phyloP scores from a whole-genome alignment of 192 early-diverging fungal species.

The Coemansia sp. region DNA sequence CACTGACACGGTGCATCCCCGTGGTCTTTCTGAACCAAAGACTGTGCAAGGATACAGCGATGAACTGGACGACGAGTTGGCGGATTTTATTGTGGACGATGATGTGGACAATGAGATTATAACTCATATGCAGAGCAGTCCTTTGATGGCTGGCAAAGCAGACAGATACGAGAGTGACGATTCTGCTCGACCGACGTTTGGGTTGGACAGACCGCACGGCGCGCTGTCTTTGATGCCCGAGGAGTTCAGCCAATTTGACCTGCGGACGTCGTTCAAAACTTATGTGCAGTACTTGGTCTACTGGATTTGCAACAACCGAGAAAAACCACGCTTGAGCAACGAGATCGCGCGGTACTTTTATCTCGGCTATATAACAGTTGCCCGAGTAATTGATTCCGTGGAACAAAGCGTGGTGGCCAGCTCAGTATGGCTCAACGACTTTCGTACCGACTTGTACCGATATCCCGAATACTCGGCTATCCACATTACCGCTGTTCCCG shows the following conservation, averaged over 20 bases:
- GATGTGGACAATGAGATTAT: slow-evolving; percentile 13
- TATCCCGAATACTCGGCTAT: slow-evolving; percentile 20
- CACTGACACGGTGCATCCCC: neutral
- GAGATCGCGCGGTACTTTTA: slow-evolving; percentile 40
- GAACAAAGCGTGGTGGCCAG: slow-evolving; percentile 50
- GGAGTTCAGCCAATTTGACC: slow-evolving; percentile 41
- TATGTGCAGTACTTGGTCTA: slow-evolving; percentile 51
- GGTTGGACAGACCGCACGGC: slow-evolving; percentile 4
- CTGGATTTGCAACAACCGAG: slow-evolving; percentile 43
- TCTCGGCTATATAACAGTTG: slow-evolving; percentile 39
- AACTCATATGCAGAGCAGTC: neutral
- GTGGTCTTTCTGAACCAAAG: neutral
- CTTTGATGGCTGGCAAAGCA: neutral
- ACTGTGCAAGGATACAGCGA: slow-evolving; percentile 24
- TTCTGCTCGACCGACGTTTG: slow-evolving; percentile 10
- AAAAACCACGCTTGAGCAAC: slow-evolving; percentile 15
- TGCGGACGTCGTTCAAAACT: slow-evolving; percentile 44
- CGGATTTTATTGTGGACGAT: slow-evolving; percentile 50
- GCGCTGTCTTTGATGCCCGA: slow-evolving; percentile 32
- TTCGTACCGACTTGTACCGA: slow-evolving; percentile 24
- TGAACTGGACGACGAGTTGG: slow-evolving; percentile 39
- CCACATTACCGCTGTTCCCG: slow-evolving; percentile 19
- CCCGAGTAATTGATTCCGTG: slow-evolving; percentile 36
- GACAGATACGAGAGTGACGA: slow-evolving; percentile 6
- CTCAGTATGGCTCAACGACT: slow-evolving; percentile 43